A percentile compares a stretch with the other conserved stretches of the same genome.
These are phyloP conservation scores for Bruguiera parviflora DNA, from an alignment of 345 rosid species.

Conservation along the genomic window DNA sequence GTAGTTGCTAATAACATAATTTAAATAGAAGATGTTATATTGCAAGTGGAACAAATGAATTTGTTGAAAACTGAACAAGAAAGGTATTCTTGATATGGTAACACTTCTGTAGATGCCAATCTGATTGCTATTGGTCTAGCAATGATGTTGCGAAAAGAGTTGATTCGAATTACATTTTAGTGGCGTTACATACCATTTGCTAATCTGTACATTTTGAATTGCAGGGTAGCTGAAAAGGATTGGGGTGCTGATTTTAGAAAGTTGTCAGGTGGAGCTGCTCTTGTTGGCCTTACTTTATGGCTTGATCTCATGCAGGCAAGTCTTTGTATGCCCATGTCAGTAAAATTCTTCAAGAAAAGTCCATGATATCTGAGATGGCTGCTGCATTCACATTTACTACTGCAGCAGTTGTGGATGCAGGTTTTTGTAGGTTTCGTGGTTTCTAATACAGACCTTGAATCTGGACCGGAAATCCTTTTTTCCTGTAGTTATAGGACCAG, in stretches of 20 bases:
- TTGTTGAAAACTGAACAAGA: background rate
- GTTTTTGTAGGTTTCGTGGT: too few species aligned
- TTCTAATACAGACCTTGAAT: too few species aligned
- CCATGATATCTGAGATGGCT: background rate
- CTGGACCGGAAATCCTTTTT: too few species aligned
- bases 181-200: too few species aligned
- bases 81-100: background rate
- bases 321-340: slow-evolving; percentile 12
- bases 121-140: background rate
- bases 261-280: slow-evolving; percentile 93
- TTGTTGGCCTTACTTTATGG: slow-evolving; percentile 91
- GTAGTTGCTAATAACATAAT: slow-evolving; percentile 30
- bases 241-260: slow-evolving; percentile 98
- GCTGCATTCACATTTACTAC: too few species aligned
- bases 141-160: background rate
- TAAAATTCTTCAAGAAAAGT: background rate
- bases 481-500: too few species aligned
- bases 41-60: background rate
- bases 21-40: background rate
- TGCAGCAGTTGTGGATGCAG: too few species aligned
- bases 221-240: slow-evolving; percentile 88
- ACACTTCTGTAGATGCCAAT: background rate
- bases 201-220: slow-evolving; percentile 14
- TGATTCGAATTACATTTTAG: too few species aligned
- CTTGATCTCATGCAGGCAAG: slow-evolving; percentile 94